Conservation (phyloP, 495 filamentous ascomycete genomes). For the Hypoxylon lienhwacheense region DNA sequence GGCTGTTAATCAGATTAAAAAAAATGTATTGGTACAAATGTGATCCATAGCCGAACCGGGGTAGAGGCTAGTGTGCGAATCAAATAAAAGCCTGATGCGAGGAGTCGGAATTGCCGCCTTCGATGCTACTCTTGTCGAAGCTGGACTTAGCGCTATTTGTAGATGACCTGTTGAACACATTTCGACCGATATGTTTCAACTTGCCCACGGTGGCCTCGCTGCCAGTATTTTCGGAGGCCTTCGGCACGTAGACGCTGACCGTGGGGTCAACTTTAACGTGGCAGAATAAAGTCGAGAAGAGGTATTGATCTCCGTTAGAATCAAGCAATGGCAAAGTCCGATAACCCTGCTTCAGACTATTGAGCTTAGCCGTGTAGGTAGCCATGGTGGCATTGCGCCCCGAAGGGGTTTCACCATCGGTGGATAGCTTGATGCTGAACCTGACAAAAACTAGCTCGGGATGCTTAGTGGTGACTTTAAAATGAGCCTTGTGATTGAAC, state of each 20-base stretch:
- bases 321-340: slow-evolving; percentile 94
- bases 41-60: slow-evolving; percentile 5
- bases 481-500: slow-evolving; percentile 70
- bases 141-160: slow-evolving; percentile 49
- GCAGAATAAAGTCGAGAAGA: slow-evolving; percentile 94
- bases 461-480: slow-evolving; percentile 84
- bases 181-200: slow-evolving; percentile 52
- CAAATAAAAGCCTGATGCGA: slow-evolving; percentile 18
- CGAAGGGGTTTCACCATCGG: slow-evolving; percentile 63
- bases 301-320: slow-evolving; percentile 81
- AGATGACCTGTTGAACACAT: slow-evolving; percentile 50
- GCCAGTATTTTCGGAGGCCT: slow-evolving; percentile 36
- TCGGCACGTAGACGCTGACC: slow-evolving; percentile 55
- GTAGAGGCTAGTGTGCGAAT: slow-evolving; percentile 8
- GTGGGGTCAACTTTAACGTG: slow-evolving; percentile 68
- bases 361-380: slow-evolving; percentile 89
- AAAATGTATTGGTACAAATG: slow-evolving; percentile 30
- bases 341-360: slow-evolving; percentile 88
- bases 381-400: slow-evolving; percentile 67
- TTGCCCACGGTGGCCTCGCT: slow-evolving; percentile 47
- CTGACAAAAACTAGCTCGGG: slow-evolving; percentile 92
- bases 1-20: slow-evolving; percentile 25
- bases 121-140: slow-evolving; percentile 45
- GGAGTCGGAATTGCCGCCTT: slow-evolving; percentile 33
- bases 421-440: slow-evolving; percentile 84